These are phyloP conservation scores for Prunus yedoensis DNA, from an alignment of 331 rosid genomes.

Conservation along the genomic window DNA sequence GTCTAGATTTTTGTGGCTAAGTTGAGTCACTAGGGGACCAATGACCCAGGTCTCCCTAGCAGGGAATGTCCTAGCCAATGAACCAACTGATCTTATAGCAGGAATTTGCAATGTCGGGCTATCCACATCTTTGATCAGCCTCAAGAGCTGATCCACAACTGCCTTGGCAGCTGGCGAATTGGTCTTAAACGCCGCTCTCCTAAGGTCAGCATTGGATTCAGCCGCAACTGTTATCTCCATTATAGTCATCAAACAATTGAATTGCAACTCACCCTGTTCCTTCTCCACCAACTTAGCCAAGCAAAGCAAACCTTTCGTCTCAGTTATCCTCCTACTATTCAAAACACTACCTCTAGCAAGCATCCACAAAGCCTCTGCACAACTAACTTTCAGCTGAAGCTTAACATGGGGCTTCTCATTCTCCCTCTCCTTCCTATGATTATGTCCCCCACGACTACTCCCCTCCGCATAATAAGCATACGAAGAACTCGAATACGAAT, in stretches of 20 bases:
- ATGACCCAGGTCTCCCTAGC: slow-evolving; percentile 73
- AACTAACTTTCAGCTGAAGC: slow-evolving; percentile 49
- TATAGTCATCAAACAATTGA: slow-evolving; percentile 77
- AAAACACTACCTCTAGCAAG: slow-evolving; percentile 58
- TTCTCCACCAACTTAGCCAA: slow-evolving; percentile 76
- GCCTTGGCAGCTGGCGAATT: slow-evolving; percentile 84
- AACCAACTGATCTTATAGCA: slow-evolving; percentile 70
- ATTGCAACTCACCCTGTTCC: slow-evolving; percentile 67
- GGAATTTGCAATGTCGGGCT: slow-evolving; percentile 53
- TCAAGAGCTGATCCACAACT: slow-evolving; percentile 70
- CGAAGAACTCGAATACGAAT: slow-evolving; percentile 19
- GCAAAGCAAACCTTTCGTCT: slow-evolving; percentile 85
- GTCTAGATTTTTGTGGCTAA: slow-evolving; percentile 41
- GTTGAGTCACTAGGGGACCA: slow-evolving; percentile 57
- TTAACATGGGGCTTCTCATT: slow-evolving; percentile 52
- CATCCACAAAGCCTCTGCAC: slow-evolving; percentile 81
- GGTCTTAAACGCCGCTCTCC: slow-evolving; percentile 75
- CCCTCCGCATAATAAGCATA: slow-evolving; percentile 44
- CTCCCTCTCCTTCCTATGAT: slow-evolving; percentile 54
- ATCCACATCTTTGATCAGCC: slow-evolving; percentile 54
- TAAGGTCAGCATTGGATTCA: slow-evolving; percentile 70
- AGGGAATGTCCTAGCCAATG: slow-evolving; percentile 84
- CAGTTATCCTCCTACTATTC: slow-evolving; percentile 63
- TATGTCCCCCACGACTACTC: slow-evolving; percentile 45
- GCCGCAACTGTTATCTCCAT: slow-evolving; percentile 82